A percentile compares a stretch with the other conserved stretches of the same genome.
These are phyloP conservation scores for Erodium trifolium DNA, from an alignment of 441 rosid species.

Conservation along the genomic window DNA sequence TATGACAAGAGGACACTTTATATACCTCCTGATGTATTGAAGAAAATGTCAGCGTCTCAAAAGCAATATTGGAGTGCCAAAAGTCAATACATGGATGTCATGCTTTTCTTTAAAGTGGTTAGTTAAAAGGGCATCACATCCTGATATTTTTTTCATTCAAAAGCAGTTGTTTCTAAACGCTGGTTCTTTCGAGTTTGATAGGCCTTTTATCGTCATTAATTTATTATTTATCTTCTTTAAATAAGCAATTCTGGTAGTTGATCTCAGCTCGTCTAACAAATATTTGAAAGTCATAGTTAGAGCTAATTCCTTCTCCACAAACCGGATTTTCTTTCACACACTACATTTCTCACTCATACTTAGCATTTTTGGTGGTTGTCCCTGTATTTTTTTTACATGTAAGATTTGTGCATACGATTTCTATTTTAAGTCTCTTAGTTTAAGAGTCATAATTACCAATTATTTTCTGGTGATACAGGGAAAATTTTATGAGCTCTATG, in stretches of 20 bases:
- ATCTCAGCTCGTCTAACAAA: neutral
- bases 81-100: slow-evolving; percentile 79
- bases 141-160: neutral
- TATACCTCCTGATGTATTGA: slow-evolving; percentile 62
- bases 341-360: neutral
- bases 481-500: slow-evolving; percentile 91
- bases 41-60: slow-evolving; percentile 87
- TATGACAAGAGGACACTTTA: slow-evolving; percentile 67
- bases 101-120: slow-evolving; percentile 98
- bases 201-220: slow-evolving; percentile 4
- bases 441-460: neutral
- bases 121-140: slow-evolving; percentile 26
- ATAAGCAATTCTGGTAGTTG: neutral
- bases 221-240: neutral
- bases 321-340: slow-evolving; percentile 5
- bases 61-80: slow-evolving; percentile 87
- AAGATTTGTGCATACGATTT: neutral
- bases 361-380: neutral
- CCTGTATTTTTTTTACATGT: neutral
- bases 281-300: neutral
- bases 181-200: slow-evolving; percentile 2
- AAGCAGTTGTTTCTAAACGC: neutral
- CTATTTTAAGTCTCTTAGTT: neutral
- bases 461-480: slow-evolving; percentile 43
- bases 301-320: slow-evolving; percentile 1